Base-by-base conservation (phyloP, 176 grass and related monocot species). In the Rhynchospora pubera region DNA sequence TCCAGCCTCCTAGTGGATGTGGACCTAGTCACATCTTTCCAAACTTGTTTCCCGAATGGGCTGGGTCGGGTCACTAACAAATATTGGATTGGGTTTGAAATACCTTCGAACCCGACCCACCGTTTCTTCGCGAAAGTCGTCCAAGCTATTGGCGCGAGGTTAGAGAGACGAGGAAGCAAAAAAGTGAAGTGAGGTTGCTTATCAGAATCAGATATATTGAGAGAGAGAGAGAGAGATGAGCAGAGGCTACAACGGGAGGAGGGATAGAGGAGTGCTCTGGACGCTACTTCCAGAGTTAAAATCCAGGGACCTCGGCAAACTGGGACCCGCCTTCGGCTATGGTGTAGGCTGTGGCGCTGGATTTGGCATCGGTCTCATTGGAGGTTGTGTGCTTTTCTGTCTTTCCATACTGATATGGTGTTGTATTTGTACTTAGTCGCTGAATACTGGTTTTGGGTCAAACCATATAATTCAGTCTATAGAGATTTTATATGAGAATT, bases 301-400 rank as follows among this genome's bases (percentile, higher is more conserved):
- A 82, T 85, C 87, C 18, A 93, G 86, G 24, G 87, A 72, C 43
- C 77, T 94, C 44, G 95, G 95, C 18, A 94, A 93, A 71, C 73
- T 98, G 47, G 95, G 95, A 11, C 90, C 92, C 56, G 86, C 81
- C 45, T 81, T 98, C 65, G 92, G 92, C 53, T 87, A 87, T 82
- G 92, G 95, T 83, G 89, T 89, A 57, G 92, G 92, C 47, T 98
- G 95, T 48, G 95, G 95, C 34, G 78, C 94, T 45, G 95, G 95
- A 77, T 64, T 98, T 19, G 79, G 90, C n/a, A 15, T 94, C 57
- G 92, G 95, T 71, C 79, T 98, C 53, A 26, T 98, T 83, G 92
- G 95, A 84, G 95, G 95, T 98, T 45, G 44, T 56, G 21, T 48
- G 48, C n/a, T 8, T 65, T 63, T 78, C 22, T 21, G 1, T 62